phyloP scores from a whole-genome alignment of 1,139 yeast genomes.

The Yamadazyma membranifaciens region DNA sequence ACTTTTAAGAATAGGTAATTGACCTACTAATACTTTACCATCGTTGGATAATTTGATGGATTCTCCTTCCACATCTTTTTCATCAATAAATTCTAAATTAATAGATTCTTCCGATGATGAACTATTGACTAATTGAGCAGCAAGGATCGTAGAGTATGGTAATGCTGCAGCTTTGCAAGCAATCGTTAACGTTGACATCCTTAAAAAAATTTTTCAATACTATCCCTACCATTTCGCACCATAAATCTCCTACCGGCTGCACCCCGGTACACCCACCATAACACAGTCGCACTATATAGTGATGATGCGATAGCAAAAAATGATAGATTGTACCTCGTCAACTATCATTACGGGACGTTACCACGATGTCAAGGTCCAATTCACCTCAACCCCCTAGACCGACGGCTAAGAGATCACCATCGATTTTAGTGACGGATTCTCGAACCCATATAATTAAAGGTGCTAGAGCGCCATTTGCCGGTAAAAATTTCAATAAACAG shows the following conservation, averaged over 20 bases:
- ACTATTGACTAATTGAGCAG: constrained; percentile 70
- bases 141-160: constrained; percentile 79
- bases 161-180: constrained; percentile 86
- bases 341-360: not conserved
- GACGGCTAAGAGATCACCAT: constrained; percentile 87
- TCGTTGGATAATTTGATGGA: constrained; percentile 45
- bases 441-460: constrained; percentile 58
- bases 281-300: not conserved
- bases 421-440: constrained; percentile 88
- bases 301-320: too few relatives aligned
- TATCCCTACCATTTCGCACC: not conserved
- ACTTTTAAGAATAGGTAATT: constrained; percentile 41
- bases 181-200: constrained; percentile 49
- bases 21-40: constrained; percentile 44
- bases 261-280: not conserved
- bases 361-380: constrained; percentile 6
- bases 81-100: constrained; percentile 66
- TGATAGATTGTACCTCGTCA: not conserved
- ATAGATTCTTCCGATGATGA: constrained; percentile 46
- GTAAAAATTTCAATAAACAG: constrained; percentile 46
- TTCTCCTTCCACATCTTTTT: constrained; percentile 45
- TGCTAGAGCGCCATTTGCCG: constrained; percentile 84
- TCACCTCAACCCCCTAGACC: constrained; percentile 33
- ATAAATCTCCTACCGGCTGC: not conserved
- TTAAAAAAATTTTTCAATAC: constrained; percentile 3